These are phyloP conservation scores for Skeletonema marinoi DNA, from an alignment of 108 stramenopile genomes.

Conservation along the genomic window DNA sequence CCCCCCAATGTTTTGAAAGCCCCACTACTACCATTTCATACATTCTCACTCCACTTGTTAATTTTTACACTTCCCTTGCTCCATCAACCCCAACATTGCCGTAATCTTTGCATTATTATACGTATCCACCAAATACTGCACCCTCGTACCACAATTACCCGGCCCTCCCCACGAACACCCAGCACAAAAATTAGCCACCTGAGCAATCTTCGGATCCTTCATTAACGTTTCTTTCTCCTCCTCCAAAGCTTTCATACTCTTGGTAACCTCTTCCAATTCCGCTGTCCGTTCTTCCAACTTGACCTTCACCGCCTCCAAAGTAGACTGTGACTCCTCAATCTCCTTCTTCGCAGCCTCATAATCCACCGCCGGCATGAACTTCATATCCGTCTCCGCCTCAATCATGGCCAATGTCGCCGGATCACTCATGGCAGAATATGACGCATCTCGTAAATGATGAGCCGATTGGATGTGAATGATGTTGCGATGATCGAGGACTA, in stretches of 20 bases:
- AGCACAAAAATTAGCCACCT: conserved; percentile 24
- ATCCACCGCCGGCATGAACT: conserved; percentile 44
- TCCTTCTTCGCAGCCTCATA: conserved; percentile 40
- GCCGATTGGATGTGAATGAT: conserved; percentile 42
- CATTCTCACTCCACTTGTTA: not conserved
- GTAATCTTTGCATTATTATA: not conserved
- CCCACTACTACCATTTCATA: not conserved
- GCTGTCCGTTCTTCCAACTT: conserved; percentile 20
- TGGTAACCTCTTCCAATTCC: conserved; percentile 38
- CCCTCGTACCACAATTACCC: conserved; percentile 15
- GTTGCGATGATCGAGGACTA: conserved; percentile 37
- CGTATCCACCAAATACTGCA: conserved; percentile 19
- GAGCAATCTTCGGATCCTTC: conserved; percentile 21
- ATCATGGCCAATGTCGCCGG: conserved; percentile 22
- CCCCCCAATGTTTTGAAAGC: too few species aligned
- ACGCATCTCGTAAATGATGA: conserved; percentile 32
- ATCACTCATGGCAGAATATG: conserved; percentile 18
- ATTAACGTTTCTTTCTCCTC: conserved; percentile 54
- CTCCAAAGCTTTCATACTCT: conserved; percentile 45
- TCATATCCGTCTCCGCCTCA: conserved; percentile 51
- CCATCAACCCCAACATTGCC: conserved; percentile 23
- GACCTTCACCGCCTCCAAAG: conserved; percentile 35
- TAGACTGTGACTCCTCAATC: conserved; percentile 12
- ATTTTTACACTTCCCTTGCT: not conserved
- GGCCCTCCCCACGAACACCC: conserved; percentile 26